Conservation (phyloP, 768 basidiomycete species). For the Lactarius psammicola region DNA sequence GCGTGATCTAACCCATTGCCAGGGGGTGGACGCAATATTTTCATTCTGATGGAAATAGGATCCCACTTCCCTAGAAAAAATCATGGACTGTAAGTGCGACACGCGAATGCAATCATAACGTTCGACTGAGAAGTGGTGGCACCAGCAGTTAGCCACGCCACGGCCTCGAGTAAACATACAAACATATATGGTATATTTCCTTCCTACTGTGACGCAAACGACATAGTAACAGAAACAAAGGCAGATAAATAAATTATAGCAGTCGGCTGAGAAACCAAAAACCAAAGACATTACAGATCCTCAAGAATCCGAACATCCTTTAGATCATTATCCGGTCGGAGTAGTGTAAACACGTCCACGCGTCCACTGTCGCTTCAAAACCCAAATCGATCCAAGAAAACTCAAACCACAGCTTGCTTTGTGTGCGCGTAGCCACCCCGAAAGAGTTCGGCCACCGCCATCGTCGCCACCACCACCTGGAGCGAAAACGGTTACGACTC, state of each 20-base stretch:
- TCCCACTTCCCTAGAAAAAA: background rate
- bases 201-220: background rate
- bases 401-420: background rate
- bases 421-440: too few relatives aligned
- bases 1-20: background rate
- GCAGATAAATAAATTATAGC: background rate
- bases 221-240: background rate
- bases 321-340: background rate
- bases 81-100: background rate
- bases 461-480: background rate
- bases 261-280: background rate
- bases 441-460: background rate
- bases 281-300: background rate
- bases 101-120: background rate
- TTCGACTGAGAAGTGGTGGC: background rate
- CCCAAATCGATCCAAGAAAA: conserved; percentile 10
- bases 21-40: background rate
- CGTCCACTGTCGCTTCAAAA: background rate
- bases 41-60: background rate
- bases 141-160: background rate
- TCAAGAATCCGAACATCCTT: background rate
- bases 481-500: conserved; percentile 3
- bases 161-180: background rate
- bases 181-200: background rate
- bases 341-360: background rate